Conservation (phyloP, 768 basidiomycete species). For the Podaxis rugospora region DNA sequence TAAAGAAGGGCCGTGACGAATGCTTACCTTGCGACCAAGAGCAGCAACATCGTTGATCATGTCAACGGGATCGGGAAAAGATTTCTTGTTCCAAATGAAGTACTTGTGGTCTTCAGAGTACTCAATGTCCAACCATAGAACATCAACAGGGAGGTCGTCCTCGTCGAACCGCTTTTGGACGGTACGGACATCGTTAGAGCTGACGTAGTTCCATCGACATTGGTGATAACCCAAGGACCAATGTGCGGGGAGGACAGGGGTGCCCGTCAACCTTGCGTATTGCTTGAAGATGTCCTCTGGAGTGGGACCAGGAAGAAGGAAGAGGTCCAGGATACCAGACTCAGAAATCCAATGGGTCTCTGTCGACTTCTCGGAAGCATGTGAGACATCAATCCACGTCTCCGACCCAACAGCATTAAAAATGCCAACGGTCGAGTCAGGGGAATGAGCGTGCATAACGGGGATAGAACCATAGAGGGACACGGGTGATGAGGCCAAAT, state of each 20-base stretch:
- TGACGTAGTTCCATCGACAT: constrained; percentile 97
- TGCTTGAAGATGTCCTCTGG: constrained; percentile 80
- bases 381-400: constrained; percentile 90
- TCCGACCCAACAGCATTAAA: constrained; percentile 88
- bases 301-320: constrained; percentile 90
- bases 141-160: constrained; percentile 92
- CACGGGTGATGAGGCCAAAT: constrained; percentile 72
- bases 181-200: constrained; percentile 78
- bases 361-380: constrained; percentile 61
- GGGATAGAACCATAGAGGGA: constrained; percentile 92
- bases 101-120: constrained; percentile 93
- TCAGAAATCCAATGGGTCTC: constrained; percentile 98
- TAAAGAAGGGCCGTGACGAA: background rate
- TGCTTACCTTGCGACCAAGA: constrained; percentile 72
- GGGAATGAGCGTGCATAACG: constrained; percentile 88
- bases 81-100: constrained; percentile 93
- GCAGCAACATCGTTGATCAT: constrained; percentile 91
- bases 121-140: constrained; percentile 97
- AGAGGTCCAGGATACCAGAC: constrained; percentile 91
- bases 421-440: constrained; percentile 83
- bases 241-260: constrained; percentile 81
- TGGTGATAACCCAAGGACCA: constrained; percentile 96
- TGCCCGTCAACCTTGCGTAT: constrained; percentile 82
- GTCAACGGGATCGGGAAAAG: constrained; percentile 90
- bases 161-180: constrained; percentile 91